A percentile compares a stretch with the other conserved stretches of the same genome.
These are phyloP conservation scores for Xanthoconium stramineum DNA, from an alignment of 768 basidiomycete species.

Conservation along the genomic window DNA sequence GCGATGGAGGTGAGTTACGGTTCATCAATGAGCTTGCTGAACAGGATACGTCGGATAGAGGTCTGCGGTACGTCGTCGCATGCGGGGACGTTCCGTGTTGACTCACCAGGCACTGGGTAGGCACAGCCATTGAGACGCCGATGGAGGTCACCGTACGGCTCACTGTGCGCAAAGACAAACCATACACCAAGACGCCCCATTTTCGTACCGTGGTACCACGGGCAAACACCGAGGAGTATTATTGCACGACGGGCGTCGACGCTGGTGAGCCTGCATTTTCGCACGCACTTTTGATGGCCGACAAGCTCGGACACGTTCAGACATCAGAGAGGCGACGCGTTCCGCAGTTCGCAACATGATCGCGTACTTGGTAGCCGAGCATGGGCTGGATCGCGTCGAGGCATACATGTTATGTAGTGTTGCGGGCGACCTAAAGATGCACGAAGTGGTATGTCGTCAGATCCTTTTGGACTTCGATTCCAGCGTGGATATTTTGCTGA, in stretches of 20 bases:
- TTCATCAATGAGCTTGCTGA: neutral
- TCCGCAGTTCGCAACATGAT: conserved; percentile 60
- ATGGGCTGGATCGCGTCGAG: conserved; percentile 41
- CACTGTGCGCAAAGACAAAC: conserved; percentile 53
- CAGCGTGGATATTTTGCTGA: neutral
- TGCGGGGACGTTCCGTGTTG: neutral
- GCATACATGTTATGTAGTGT: conserved; percentile 65
- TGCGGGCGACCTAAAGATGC: conserved; percentile 55
- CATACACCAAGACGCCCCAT: conserved; percentile 58
- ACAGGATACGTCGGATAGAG: conserved; percentile 36
- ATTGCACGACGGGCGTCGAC: conserved; percentile 57
- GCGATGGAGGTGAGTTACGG: conserved; percentile 53
- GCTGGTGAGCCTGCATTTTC: conserved; percentile 28
- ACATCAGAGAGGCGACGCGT: conserved; percentile 53
- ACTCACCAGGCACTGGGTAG: conserved; percentile 24
- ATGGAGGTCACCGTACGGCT: conserved; percentile 54
- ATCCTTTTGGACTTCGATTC: neutral
- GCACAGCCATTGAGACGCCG: conserved; percentile 63
- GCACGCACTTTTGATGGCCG: neutral
- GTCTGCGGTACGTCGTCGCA: conserved; percentile 47
- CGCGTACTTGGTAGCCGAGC: conserved; percentile 42
- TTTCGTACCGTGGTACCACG: conserved; percentile 36
- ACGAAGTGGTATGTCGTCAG: conserved; percentile 47
- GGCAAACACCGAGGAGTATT: conserved; percentile 36
- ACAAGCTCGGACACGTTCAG: conserved; percentile 16